Percentiles rank a stretch among this genome's conserved stretches.
These are phyloP conservation scores for Syzygium aqueum DNA, from an alignment of 345 rosid species.

Conservation along the genomic window DNA sequence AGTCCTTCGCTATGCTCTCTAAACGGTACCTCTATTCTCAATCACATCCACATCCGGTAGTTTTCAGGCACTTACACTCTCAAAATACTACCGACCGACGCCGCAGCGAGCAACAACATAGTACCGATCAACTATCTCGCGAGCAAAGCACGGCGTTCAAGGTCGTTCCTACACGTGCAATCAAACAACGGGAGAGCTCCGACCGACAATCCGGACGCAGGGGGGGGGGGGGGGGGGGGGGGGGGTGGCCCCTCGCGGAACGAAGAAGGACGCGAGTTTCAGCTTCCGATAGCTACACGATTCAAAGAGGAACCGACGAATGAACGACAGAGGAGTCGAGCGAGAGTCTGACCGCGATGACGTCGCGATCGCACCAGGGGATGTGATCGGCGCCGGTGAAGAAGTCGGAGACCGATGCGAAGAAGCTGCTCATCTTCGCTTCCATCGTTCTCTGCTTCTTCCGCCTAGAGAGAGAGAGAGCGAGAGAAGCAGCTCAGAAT, in stretches of 20 bases:
- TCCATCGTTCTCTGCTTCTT: slow-evolving; percentile 20
- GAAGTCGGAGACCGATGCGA: slow-evolving; percentile 42
- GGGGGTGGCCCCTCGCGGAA: neutral
- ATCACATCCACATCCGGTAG: neutral
- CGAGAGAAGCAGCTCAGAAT: neutral
- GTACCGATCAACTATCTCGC: neutral
- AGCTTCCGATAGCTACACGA: neutral
- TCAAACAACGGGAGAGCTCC: neutral
- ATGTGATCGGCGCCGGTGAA: slow-evolving; percentile 62
- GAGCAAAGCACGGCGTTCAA: neutral
- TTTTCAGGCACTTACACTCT: neutral
- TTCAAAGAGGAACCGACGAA: neutral
- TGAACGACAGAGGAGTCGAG: neutral
- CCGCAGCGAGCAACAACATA: neutral
- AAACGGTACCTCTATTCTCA: neutral
- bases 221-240: neutral
- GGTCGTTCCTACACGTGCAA: neutral
- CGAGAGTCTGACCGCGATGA: slow-evolving; percentile 35
- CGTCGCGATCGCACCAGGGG: slow-evolving; percentile 71
- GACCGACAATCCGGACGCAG: neutral
- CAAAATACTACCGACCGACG: neutral
- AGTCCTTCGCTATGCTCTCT: neutral
- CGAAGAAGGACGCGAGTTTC: neutral
- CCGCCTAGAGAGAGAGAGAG: neutral
- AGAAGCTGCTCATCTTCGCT: slow-evolving; percentile 27